Percentiles rank a stretch among this genome's conserved stretches.
phyloP scores from a whole-genome alignment of 2,329 filamentous ascomycete species.

The Beauveria sp. region DNA sequence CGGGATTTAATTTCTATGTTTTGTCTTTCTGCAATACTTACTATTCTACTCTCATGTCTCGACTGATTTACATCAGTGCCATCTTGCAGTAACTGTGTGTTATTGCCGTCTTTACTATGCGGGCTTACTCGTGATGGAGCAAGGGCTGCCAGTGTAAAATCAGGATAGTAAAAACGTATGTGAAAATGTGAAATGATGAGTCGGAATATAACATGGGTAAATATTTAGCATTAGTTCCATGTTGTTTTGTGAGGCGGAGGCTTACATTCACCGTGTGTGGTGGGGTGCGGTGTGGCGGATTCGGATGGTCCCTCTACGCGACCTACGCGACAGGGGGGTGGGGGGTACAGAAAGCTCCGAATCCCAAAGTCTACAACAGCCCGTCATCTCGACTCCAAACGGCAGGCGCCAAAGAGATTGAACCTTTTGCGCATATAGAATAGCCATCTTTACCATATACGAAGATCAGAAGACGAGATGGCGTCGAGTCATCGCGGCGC shows the following conservation, averaged over 20 bases:
- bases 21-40: not conserved
- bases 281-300: not conserved
- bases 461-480: slow-evolving; percentile 17
- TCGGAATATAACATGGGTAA: too few species aligned
- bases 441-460: not conserved
- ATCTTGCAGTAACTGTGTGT: too few species aligned
- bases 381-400: not conserved
- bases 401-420: not conserved
- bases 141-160: too few species aligned
- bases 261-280: too few species aligned
- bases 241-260: too few species aligned
- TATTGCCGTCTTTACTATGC: too few species aligned
- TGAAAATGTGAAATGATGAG: too few species aligned
- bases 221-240: too few species aligned
- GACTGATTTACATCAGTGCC: too few species aligned
- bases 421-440: not conserved
- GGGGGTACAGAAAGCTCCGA: not conserved
- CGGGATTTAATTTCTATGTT: not conserved
- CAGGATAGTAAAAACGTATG: too few species aligned
- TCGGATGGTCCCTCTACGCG: not conserved
- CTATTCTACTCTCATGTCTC: too few species aligned
- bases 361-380: not conserved
- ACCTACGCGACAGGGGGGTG: not conserved
- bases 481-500: slow-evolving; percentile 23
- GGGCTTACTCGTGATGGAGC: too few species aligned